Evolutionary conservation across 805 yeast species (phyloP).

Genomic region (Lipomyces anomalus): DNA sequence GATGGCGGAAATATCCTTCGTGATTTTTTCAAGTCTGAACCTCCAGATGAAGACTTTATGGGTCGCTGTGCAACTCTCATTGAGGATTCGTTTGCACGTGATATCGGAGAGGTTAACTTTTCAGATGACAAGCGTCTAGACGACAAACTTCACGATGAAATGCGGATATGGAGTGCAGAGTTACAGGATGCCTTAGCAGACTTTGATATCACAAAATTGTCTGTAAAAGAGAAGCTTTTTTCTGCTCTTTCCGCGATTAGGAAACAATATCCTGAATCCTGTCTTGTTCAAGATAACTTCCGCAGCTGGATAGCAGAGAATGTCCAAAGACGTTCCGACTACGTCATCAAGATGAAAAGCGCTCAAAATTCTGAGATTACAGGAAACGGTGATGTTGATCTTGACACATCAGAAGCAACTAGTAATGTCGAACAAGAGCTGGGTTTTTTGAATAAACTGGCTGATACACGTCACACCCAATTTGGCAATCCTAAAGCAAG

Average conservation of each 20-base stretch:
- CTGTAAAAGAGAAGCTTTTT: constrained; percentile 13
- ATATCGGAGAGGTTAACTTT: constrained; percentile 2
- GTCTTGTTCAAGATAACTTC: constrained; percentile 41
- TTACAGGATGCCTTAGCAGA: constrained; percentile 19
- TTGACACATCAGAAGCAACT: neutral
- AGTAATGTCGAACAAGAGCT: constrained; percentile 31
- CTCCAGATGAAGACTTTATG: constrained; percentile 11
- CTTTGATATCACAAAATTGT: constrained; percentile 7
- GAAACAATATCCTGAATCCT: constrained; percentile 20
- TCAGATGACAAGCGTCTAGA: constrained; percentile 1
- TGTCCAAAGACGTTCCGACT: constrained; percentile 14
- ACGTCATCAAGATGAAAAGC: neutral
- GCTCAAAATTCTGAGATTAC: no score
- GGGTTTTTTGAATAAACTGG: constrained; percentile 39
- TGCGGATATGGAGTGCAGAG: constrained; percentile 19
- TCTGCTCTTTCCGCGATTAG: constrained; percentile 20
- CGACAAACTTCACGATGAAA: constrained; percentile 6
- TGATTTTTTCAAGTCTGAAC: constrained; percentile 7
- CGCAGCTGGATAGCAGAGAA: constrained; percentile 59
- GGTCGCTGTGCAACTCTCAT: constrained; percentile 19
- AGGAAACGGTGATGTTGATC: neutral
- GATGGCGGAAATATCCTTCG: constrained; percentile 20
- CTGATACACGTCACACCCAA: constrained; percentile 52
- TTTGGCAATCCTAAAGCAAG: constrained; percentile 75
- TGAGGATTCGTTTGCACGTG: constrained; percentile 19